A percentile compares a stretch with the other conserved stretches of the same genome.
phyloP scores from a whole-genome alignment of 78 protist genomes.

The Paratrimastix pyriformis region DNA sequence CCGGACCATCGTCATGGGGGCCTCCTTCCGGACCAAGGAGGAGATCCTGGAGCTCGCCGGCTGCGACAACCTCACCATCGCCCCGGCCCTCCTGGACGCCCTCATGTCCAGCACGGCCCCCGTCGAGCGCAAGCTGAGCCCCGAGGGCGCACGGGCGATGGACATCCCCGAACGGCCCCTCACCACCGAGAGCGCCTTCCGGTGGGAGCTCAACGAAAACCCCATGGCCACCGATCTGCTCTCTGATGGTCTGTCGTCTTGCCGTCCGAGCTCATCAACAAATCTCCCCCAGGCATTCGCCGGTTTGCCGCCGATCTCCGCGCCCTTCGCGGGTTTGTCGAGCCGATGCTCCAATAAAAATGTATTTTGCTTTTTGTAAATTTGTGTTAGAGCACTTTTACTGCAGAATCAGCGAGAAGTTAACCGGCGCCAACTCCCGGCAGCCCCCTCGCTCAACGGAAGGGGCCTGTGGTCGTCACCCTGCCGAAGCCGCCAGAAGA shows the following conservation, averaged over 20 bases:
- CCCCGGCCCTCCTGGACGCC: not conserved
- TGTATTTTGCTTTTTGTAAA: not conserved
- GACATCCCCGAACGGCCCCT: not conserved
- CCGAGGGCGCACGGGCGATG: not conserved
- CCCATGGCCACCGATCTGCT: not conserved
- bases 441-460: no score
- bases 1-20: slow-evolving; percentile 21
- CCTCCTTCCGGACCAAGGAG: slow-evolving; percentile 10
- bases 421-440: no score
- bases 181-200: not conserved
- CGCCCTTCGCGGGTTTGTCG: not conserved
- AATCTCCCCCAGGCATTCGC: not conserved
- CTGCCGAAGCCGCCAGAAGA: no score
- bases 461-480: no score
- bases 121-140: not conserved
- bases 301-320: not conserved
- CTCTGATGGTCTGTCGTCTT: no score
- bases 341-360: not conserved
- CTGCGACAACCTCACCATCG: slow-evolving; percentile 9
- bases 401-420: no score
- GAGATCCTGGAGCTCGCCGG: slow-evolving; percentile 22
- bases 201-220: not conserved
- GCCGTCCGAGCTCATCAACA: no score
- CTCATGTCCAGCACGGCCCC: not conserved
- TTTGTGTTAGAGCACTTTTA: not conserved